Evolutionary conservation across 371 early-diverging fungal genomes (phyloP).

Genomic region (Mortierella sp.): DNA sequence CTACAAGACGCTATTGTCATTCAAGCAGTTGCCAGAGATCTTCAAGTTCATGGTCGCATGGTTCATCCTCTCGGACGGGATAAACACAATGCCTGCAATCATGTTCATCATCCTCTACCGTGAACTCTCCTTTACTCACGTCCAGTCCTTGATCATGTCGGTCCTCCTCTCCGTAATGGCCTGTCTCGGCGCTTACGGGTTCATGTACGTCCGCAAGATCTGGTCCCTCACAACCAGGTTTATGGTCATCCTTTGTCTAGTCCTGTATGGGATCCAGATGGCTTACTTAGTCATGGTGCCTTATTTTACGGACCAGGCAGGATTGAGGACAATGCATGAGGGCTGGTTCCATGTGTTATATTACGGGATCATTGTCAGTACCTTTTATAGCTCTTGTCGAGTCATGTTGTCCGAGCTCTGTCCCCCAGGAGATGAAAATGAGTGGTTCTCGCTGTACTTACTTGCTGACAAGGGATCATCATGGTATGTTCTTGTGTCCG

Average conservation of each 20-base stretch:
- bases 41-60: slow-evolving; percentile 61
- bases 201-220: slow-evolving; percentile 34
- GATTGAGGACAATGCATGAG: slow-evolving; percentile 23
- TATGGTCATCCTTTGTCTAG: slow-evolving; percentile 28
- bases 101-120: slow-evolving; percentile 54
- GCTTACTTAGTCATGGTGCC: slow-evolving; percentile 28
- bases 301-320: slow-evolving; percentile 26
- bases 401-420: slow-evolving; percentile 63
- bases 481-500: slow-evolving; percentile 24
- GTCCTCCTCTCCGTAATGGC: slow-evolving; percentile 33
- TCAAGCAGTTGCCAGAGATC: slow-evolving; percentile 48
- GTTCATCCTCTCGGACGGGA: slow-evolving; percentile 63
- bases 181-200: slow-evolving; percentile 29
- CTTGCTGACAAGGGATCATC: slow-evolving; percentile 77
- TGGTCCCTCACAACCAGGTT: slow-evolving; percentile 35
- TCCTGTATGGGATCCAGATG: slow-evolving; percentile 21
- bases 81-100: slow-evolving; percentile 54
- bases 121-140: slow-evolving; percentile 36
- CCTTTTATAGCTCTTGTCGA: slow-evolving; percentile 49
- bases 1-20: slow-evolving; percentile 30
- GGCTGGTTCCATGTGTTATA: slow-evolving; percentile 31
- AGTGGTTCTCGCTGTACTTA: slow-evolving; percentile 67
- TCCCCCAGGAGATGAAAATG: slow-evolving; percentile 65
- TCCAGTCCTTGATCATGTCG: slow-evolving; percentile 34
- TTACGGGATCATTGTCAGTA: slow-evolving; percentile 38